Evolutionary conservation across 2,329 filamentous ascomycete genomes (phyloP).

Genomic region (Metarhizium guizhouense): DNA sequence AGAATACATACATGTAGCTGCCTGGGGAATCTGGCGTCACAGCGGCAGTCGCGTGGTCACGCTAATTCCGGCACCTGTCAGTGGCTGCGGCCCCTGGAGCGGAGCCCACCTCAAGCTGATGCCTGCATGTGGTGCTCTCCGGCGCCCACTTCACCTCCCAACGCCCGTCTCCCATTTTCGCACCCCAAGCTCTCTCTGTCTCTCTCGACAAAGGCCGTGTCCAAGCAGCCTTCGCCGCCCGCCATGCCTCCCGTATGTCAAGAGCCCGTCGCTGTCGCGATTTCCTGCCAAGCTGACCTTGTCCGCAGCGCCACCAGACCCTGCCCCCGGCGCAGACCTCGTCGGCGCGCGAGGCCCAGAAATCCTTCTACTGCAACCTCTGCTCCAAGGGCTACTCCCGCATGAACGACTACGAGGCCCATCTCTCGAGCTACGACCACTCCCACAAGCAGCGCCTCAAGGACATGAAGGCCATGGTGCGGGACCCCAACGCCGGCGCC

Average conservation of each 20-base stretch:
- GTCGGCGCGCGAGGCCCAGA: conserved; percentile 65
- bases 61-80: neutral
- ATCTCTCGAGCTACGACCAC: conserved; percentile 91
- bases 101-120: neutral
- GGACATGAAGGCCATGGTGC: conserved; percentile 78
- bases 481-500: conserved; percentile 56
- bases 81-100: neutral
- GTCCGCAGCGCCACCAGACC: conserved; percentile 43
- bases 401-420: conserved; percentile 93
- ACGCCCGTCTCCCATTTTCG: no score
- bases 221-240: neutral
- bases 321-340: conserved; percentile 49
- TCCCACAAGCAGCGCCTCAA: conserved; percentile 85
- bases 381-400: conserved; percentile 92
- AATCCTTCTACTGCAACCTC: conserved; percentile 75
- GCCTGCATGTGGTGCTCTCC: no score
- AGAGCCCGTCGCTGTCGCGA: conserved; percentile 34
- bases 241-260: conserved; percentile 47
- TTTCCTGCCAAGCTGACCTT: conserved; percentile 22
- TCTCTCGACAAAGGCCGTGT: no score
- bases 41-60: neutral
- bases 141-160: no score
- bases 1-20: neutral
- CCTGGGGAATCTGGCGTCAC: neutral
- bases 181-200: no score